phyloP scores from a whole-genome alignment of 768 basidiomycete genomes.

The Panaeolus cyanescens region DNA sequence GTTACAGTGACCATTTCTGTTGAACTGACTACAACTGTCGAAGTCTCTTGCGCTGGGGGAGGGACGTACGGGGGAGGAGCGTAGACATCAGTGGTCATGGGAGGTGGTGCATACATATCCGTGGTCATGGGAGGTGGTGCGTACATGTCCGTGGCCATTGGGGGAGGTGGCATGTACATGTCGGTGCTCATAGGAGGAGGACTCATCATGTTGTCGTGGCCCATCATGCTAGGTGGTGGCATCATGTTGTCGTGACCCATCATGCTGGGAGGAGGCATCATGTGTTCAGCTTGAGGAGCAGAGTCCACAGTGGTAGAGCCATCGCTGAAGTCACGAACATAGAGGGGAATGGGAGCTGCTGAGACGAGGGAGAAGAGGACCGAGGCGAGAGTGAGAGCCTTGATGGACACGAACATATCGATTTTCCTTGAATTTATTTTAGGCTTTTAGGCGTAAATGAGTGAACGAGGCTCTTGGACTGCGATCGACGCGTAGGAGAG shows the following conservation, averaged over 20 bases:
- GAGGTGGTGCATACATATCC: background rate
- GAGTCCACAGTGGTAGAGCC: background rate
- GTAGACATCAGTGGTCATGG: background rate
- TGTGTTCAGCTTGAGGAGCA: background rate
- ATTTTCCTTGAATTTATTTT: background rate
- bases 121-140: background rate
- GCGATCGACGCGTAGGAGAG: conserved; percentile 3
- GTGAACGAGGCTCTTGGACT: background rate
- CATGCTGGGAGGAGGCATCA: too few relatives aligned
- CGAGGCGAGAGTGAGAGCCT: background rate
- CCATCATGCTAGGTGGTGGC: background rate
- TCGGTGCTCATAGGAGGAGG: background rate
- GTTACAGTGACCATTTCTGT: background rate
- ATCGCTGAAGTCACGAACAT: background rate
- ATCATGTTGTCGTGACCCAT: too few relatives aligned
- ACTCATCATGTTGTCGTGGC: too few relatives aligned
- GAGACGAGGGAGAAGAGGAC: background rate
- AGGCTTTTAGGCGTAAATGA: background rate
- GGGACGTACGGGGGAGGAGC: background rate
- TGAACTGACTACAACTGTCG: background rate
- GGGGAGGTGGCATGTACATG: background rate
- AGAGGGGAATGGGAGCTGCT: background rate
- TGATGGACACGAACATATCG: background rate
- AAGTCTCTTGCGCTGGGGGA: background rate
- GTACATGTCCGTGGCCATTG: background rate